Percentiles rank a stretch among this genome's conserved stretches.
Conservation (phyloP, 768 basidiomycete genomes). For the Suillus lakei region DNA sequence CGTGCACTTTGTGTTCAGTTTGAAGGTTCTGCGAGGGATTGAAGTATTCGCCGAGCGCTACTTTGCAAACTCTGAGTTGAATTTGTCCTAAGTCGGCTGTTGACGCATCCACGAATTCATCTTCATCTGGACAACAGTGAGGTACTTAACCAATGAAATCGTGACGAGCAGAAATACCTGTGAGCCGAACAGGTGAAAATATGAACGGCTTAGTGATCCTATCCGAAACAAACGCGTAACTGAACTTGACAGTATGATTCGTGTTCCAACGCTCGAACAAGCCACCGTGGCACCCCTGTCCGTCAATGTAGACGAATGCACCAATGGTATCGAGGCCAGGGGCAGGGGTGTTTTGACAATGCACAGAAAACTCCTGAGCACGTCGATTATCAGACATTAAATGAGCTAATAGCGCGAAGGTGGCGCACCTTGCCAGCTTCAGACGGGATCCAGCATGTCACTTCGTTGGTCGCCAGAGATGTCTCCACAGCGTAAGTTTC, state of each 20-base stretch:
- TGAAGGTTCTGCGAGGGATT: background rate
- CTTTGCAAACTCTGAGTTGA: background rate
- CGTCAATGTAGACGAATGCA: constrained; percentile 23
- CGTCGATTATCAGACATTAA: background rate
- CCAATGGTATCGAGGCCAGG: background rate
- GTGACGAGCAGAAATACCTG: constrained; percentile 24
- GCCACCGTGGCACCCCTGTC: constrained; percentile 14
- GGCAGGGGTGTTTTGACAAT: constrained; percentile 6
- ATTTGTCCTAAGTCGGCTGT: constrained; percentile 15
- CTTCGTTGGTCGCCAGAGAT: constrained; percentile 15
- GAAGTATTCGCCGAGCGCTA: background rate
- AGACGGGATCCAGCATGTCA: constrained; percentile 35
- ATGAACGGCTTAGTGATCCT: constrained; percentile 25
- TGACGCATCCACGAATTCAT: constrained; percentile 22
- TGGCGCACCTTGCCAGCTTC: constrained; percentile 30
- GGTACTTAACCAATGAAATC: no score
- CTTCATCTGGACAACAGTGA: constrained; percentile 30
- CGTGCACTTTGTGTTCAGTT: constrained; percentile 29
- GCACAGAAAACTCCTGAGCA: constrained; percentile 31
- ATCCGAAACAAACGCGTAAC: constrained; percentile 11
- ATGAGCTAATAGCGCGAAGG: background rate
- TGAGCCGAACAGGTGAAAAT: constrained; percentile 32
- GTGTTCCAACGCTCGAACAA: constrained; percentile 1
- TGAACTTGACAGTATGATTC: background rate
- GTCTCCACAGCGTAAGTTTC: constrained; percentile 31